Evolutionary conservation across 371 early-diverging fungal species (phyloP), one percentile per base, ranked within the genome.

Genomic region (Umbelopsis sp.): DNA sequence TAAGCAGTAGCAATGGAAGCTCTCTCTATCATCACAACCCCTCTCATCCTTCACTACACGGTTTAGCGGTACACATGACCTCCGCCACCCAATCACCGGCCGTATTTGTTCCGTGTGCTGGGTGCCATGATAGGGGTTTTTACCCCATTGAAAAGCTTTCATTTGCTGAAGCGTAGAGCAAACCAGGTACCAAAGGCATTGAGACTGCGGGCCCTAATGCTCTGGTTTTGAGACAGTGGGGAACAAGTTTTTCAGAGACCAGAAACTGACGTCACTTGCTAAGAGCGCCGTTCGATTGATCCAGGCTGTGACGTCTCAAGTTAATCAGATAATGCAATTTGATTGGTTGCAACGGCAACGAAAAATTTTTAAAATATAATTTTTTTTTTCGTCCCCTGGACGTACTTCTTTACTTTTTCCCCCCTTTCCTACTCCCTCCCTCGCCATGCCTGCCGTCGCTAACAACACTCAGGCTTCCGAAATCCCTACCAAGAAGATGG

Each of bases 401-500:
- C 57, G 11, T 35, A 18, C 29, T 57, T 57, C 35, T 35, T 35
- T 57, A 35, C 35, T 57, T 57, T 57, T 35, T 29, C 57, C 57
- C 35, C 29, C 29, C 35, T 44, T 38, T 44, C 37, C 65, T 44
- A 24, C 44, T 24, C 44, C 46, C 50, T 48, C 65, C 50, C 50
- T 48, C 44, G 46, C 65, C 65, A 57, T 57, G 57, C 57, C 57
- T 57, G 57, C 57, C 57, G 57, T 57, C 57, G 57, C 57, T 57
- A 57, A 57, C 65, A 65, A 44, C 65, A 44, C 65, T 48, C 65
- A 65, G 46, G 44, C 65, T 65, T 65, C 65, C 44, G 50, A 44
- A 46, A 38, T 65, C 65, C 65, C 50, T 65, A 65, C 70, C 67
- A 70, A 68, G 70, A 70, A 74, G 71, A 63, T 71, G 65, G 71